A percentile compares a stretch with the other conserved stretches of the same genome.
phyloP scores from a whole-genome alignment of 768 basidiomycete species.

The Mycena sanguinolenta region DNA sequence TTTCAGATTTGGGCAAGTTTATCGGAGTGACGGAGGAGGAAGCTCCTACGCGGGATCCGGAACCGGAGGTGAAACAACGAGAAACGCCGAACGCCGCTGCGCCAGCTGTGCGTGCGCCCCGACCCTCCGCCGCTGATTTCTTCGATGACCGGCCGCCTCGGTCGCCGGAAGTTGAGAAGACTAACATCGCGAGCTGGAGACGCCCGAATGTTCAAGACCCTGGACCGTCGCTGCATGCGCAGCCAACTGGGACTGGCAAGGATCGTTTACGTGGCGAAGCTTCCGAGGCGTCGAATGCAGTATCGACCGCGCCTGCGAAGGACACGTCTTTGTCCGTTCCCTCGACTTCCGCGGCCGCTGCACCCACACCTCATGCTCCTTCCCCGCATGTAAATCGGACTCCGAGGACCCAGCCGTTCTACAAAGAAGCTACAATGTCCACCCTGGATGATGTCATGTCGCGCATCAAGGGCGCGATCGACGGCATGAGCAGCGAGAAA shows the following conservation, averaged over 20 bases:
- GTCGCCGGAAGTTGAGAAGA: slow-evolving; percentile 40
- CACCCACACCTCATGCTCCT: not conserved
- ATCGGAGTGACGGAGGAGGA: slow-evolving; percentile 57
- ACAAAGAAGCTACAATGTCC: slow-evolving; percentile 73
- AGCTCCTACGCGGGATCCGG: slow-evolving; percentile 13
- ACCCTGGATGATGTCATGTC: slow-evolving; percentile 87
- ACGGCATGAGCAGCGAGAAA: slow-evolving; percentile 67
- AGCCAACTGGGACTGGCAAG: slow-evolving; percentile 16
- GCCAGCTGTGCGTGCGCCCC: slow-evolving; percentile 46
- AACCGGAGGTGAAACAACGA: slow-evolving; percentile 20
- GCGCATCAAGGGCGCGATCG: slow-evolving; percentile 85
- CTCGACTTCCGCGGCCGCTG: slow-evolving; percentile 23
- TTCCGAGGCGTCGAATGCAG: slow-evolving; percentile 23
- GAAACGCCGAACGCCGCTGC: slow-evolving; percentile 37
- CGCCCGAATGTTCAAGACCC: slow-evolving; percentile 42
- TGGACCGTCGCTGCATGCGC: slow-evolving; percentile 26
- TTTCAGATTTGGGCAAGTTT: slow-evolving; percentile 81
- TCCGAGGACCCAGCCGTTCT: slow-evolving; percentile 56
- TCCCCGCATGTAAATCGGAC: slow-evolving; percentile 48
- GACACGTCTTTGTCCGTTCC: slow-evolving; percentile 30
- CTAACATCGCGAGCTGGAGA: slow-evolving; percentile 61
- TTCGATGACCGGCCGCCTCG: slow-evolving; percentile 64
- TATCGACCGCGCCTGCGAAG: slow-evolving; percentile 26
- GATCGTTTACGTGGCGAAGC: slow-evolving; percentile 28
- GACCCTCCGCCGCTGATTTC: slow-evolving; percentile 79